Evolutionary conservation across 495 filamentous ascomycete species (phyloP).

Genomic region (Choiromyces venosus): DNA sequence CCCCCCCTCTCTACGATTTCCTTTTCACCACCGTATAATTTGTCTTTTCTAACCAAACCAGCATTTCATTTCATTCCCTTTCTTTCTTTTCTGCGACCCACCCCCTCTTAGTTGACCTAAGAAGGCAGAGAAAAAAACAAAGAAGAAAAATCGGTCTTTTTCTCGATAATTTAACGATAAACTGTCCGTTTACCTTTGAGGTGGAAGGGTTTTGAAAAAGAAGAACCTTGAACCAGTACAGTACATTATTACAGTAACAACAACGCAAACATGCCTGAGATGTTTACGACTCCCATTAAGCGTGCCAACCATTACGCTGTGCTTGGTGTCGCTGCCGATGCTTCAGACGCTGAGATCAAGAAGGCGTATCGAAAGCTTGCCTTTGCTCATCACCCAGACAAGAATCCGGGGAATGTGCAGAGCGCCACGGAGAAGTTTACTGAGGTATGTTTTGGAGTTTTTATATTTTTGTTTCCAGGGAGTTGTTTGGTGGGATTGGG

Average conservation of each 20-base stretch:
- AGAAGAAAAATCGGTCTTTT: background rate
- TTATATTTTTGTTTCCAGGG: background rate
- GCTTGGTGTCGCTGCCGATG: slow-evolving; percentile 28
- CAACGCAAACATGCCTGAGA: slow-evolving; percentile 3
- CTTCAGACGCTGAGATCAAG: slow-evolving; percentile 36
- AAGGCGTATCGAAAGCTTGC: slow-evolving; percentile 39
- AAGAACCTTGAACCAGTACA: background rate
- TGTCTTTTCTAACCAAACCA: background rate
- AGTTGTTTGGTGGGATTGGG: background rate
- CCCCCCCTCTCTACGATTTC: slow-evolving; percentile 1
- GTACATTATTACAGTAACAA: background rate
- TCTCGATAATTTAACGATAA: slow-evolving; percentile 1
- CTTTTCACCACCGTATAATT: background rate
- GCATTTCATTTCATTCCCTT: background rate
- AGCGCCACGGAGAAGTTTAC: slow-evolving; percentile 42
- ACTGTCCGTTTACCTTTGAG: background rate
- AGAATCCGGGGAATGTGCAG: slow-evolving; percentile 29
- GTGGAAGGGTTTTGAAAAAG: slow-evolving; percentile 2
- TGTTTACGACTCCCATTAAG: background rate
- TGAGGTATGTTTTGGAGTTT: slow-evolving; percentile 30
- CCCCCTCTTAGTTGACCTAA: background rate
- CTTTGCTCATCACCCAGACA: slow-evolving; percentile 39
- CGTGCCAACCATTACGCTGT: slow-evolving; percentile 25
- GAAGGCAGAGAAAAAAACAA: background rate
- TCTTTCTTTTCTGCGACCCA: background rate